Evolutionary conservation across 371 early-diverging fungal species (phyloP).

Genomic region (Haplosporangium sp.): DNA sequence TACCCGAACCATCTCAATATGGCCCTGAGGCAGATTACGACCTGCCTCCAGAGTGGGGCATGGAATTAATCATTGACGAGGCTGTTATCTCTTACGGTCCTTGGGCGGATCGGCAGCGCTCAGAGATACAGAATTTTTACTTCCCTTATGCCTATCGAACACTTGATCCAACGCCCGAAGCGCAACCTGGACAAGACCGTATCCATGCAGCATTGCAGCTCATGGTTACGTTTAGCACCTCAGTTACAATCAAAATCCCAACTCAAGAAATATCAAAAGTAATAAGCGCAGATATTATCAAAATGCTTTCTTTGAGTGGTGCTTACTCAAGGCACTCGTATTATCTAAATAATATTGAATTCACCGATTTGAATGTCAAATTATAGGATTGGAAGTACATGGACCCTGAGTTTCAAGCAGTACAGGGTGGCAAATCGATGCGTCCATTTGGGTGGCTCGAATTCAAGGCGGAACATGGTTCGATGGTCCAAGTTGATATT

Average conservation of each 20-base stretch:
- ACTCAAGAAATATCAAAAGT: slow-evolving; percentile 84
- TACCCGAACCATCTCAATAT: slow-evolving; percentile 55
- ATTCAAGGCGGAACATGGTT: slow-evolving; percentile 68
- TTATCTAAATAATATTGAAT: background rate
- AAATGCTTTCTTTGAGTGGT: background rate
- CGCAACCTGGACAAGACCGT: slow-evolving; percentile 70
- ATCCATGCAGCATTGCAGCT: slow-evolving; percentile 72
- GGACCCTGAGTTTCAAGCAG: slow-evolving; percentile 58
- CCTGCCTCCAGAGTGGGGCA: slow-evolving; percentile 80
- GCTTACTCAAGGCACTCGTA: background rate
- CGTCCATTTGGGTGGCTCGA: slow-evolving; percentile 88
- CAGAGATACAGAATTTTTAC: slow-evolving; percentile 78
- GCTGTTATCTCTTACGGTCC: slow-evolving; percentile 84
- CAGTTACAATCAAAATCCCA: slow-evolving; percentile 75
- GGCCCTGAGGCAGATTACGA: slow-evolving; percentile 61
- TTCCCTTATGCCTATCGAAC: slow-evolving; percentile 80
- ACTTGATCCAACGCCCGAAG: slow-evolving; percentile 59
- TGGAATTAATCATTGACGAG: slow-evolving; percentile 71
- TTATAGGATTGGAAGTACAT: slow-evolving; percentile 78
- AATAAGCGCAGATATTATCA: background rate
- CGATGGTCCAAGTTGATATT: slow-evolving; percentile 67
- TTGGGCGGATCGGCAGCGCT: slow-evolving; percentile 88
- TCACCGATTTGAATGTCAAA: background rate
- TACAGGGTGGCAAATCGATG: slow-evolving; percentile 51
- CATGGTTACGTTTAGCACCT: slow-evolving; percentile 72